Conservation (phyloP, 108 stramenopile species). For the Seminavis robusta region DNA sequence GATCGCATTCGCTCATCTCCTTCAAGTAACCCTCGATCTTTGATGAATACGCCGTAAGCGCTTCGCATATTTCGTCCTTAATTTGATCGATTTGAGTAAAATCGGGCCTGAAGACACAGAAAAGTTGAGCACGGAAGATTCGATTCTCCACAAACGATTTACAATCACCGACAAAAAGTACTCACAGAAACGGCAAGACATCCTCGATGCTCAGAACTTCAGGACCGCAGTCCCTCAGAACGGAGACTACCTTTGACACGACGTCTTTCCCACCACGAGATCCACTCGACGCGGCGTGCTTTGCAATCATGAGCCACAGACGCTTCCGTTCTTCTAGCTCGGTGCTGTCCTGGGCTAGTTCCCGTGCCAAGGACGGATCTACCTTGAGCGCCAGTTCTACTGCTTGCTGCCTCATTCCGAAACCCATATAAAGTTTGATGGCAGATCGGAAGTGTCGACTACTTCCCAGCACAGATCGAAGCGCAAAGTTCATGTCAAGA, state of each 20-base stretch:
- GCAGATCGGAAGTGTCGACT: slow-evolving; percentile 85
- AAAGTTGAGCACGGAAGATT: slow-evolving; percentile 27
- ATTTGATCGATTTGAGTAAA: slow-evolving; percentile 88
- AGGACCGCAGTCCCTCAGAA: slow-evolving; percentile 82
- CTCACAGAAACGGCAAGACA: slow-evolving; percentile 57
- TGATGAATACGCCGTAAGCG: slow-evolving; percentile 79
- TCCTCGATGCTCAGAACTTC: slow-evolving; percentile 89
- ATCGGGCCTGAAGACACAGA: slow-evolving; percentile 43
- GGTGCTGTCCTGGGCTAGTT: slow-evolving; percentile 73
- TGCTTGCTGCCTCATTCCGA: slow-evolving; percentile 85
- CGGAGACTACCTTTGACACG: slow-evolving; percentile 75
- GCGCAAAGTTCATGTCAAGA: slow-evolving; percentile 74
- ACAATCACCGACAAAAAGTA: slow-evolving; percentile 1
- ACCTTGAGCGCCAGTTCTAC: slow-evolving; percentile 84
- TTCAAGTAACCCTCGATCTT: slow-evolving; percentile 81
- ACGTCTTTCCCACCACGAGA: slow-evolving; percentile 63
- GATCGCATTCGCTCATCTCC: slow-evolving; percentile 86
- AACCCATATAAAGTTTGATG: slow-evolving; percentile 86
- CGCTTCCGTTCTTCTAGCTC: slow-evolving; percentile 75
- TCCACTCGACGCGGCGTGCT: slow-evolving; percentile 66
- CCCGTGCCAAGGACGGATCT: slow-evolving; percentile 77
- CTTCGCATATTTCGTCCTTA: slow-evolving; percentile 87
- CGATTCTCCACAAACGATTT: neutral
- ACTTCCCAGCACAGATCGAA: slow-evolving; percentile 66
- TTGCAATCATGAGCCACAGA: slow-evolving; percentile 91